Evolutionary conservation across 176 grass and related monocot species (phyloP).

Genomic region (Triticum timopheevii): DNA sequence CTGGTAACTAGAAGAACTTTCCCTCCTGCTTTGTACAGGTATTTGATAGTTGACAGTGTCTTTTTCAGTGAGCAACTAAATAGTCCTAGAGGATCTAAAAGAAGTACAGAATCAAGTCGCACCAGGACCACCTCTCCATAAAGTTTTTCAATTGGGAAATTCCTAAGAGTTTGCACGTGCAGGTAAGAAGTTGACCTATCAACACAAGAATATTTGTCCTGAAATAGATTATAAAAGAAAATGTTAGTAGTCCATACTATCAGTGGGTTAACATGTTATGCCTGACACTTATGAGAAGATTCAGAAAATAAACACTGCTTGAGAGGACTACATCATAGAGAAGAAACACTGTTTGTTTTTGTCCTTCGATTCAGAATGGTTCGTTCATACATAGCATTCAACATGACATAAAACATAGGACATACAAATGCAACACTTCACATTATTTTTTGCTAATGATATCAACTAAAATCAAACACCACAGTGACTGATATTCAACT

Average conservation of each 20-base stretch:
- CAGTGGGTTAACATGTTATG: slow-evolving; percentile 4
- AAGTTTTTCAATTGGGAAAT: slow-evolving; percentile 75
- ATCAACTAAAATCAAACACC: neutral
- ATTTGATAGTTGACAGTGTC: slow-evolving; percentile 76
- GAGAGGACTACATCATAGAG: slow-evolving; percentile 9
- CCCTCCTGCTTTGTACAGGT: slow-evolving; percentile 71
- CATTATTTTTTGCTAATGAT: neutral
- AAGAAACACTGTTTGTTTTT: slow-evolving; percentile 17
- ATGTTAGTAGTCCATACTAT: slow-evolving; percentile 21
- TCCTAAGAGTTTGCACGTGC: slow-evolving; percentile 76
- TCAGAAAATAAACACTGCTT: neutral
- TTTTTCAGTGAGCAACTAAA: slow-evolving; percentile 50
- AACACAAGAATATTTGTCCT: slow-evolving; percentile 42
- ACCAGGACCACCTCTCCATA: slow-evolving; percentile 67
- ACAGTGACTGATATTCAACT: neutral
- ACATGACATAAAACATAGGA: neutral
- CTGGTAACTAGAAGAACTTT: slow-evolving; percentile 71
- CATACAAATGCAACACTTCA: neutral
- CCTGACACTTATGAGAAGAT: slow-evolving; percentile 2
- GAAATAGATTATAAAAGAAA: slow-evolving; percentile 25
- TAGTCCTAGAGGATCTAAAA: slow-evolving; percentile 37
- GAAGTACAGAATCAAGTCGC: slow-evolving; percentile 66
- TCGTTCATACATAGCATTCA: slow-evolving; percentile 6
- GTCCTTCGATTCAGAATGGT: neutral
- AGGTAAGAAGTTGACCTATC: slow-evolving; percentile 41